Conservation (phyloP, 305 asterid genomes). For the Fraxinus floribunda region DNA sequence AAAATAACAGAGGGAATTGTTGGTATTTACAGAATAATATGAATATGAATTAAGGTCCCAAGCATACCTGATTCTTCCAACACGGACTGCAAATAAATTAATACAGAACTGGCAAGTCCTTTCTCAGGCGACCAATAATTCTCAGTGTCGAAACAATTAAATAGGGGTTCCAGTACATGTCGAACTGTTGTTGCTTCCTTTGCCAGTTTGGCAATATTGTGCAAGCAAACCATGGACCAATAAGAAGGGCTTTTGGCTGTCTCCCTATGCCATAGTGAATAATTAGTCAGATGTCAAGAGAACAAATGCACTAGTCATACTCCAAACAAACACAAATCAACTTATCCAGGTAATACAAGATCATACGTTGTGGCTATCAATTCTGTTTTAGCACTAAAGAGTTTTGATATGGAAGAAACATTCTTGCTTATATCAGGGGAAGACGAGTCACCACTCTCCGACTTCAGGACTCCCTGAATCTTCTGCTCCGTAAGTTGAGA, state of each 20-base stretch:
- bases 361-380: constrained; percentile 37
- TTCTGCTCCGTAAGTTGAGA: constrained; percentile 24
- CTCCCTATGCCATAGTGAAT: constrained; percentile 32
- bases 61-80: constrained; percentile 51
- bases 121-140: constrained; percentile 46
- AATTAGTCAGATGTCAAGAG: constrained; percentile 11
- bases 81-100: constrained; percentile 37
- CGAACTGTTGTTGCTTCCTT: constrained; percentile 53
- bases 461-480: constrained; percentile 34
- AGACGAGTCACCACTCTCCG: constrained; percentile 31
- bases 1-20: neutral
- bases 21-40: constrained; percentile 1
- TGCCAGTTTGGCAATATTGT: constrained; percentile 44
- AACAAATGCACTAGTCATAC: neutral
- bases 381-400: constrained; percentile 26
- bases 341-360: neutral
- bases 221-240: constrained; percentile 49
- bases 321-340: neutral
- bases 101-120: constrained; percentile 45
- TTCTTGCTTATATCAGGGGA: constrained; percentile 38
- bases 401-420: constrained; percentile 29
- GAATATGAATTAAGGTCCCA: constrained; percentile 11
- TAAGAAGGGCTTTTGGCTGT: constrained; percentile 40
- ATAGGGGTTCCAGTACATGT: constrained; percentile 52
- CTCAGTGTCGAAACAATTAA: constrained; percentile 45